Evolutionary conservation across 768 basidiomycete species (phyloP).

Genomic region (Galerina sulciceps): DNA sequence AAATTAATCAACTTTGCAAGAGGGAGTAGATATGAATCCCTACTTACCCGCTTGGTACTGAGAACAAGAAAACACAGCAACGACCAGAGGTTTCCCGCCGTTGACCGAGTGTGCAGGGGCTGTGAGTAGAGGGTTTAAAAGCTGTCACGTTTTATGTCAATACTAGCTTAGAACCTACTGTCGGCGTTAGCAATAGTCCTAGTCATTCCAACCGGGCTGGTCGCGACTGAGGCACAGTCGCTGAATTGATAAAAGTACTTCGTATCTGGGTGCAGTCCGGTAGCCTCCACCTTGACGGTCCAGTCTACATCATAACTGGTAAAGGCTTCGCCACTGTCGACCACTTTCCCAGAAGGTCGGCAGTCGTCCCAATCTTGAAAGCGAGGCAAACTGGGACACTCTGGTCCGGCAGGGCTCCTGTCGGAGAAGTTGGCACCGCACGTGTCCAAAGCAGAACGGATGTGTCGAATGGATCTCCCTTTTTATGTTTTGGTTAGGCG

Average conservation of each 20-base stretch:
- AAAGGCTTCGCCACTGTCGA: conserved; percentile 53
- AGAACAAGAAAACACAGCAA: conserved; percentile 67
- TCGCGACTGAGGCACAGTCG: conserved; percentile 52
- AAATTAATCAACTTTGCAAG: background rate
- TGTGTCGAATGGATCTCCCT: conserved; percentile 60
- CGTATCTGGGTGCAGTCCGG: conserved; percentile 50
- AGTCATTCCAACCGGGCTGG: conserved; percentile 53
- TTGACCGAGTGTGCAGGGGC: conserved; percentile 52
- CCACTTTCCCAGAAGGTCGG: conserved; percentile 35
- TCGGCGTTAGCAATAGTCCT: conserved; percentile 51
- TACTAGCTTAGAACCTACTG: conserved; percentile 35
- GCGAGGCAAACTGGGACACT: conserved; percentile 55
- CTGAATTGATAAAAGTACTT: conserved; percentile 60
- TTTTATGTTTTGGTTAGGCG: background rate
- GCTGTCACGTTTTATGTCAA: background rate
- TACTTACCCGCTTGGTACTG: conserved; percentile 50
- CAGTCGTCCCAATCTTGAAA: conserved; percentile 45
- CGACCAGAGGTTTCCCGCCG: conserved; percentile 52
- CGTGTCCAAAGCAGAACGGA: conserved; percentile 65
- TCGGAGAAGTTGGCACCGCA: conserved; percentile 40
- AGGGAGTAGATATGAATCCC: background rate
- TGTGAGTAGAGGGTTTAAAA: conserved; percentile 17
- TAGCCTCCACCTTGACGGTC: conserved; percentile 64
- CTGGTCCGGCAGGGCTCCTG: conserved; percentile 43
- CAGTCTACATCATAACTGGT: conserved; percentile 63